These are phyloP conservation scores for Didymella glomerata DNA, from an alignment of 2,329 filamentous ascomycete species.

Conservation along the genomic window DNA sequence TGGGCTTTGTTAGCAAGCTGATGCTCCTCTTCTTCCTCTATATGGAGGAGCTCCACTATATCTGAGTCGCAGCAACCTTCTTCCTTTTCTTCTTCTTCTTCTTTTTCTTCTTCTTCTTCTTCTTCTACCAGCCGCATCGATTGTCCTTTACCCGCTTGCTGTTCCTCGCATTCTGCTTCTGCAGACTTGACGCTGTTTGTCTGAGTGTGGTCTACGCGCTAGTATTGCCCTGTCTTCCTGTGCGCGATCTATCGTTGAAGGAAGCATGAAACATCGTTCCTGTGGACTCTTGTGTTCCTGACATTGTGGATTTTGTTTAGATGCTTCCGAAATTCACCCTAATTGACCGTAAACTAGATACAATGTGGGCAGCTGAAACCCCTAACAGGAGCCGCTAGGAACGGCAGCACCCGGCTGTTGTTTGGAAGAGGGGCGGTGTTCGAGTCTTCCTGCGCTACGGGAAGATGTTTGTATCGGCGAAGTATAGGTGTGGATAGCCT, in stretches of 20 bases:
- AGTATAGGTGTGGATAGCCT: background rate
- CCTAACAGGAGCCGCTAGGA: conserved; percentile 1
- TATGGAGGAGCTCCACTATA: too few relatives aligned
- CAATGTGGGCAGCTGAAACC: conserved; percentile 1
- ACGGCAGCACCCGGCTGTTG: background rate
- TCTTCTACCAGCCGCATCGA: too few relatives aligned
- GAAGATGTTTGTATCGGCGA: conserved; percentile 3
- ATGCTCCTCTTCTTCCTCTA: too few relatives aligned
- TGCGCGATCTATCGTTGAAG: conserved; percentile 1
- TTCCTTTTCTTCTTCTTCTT: too few relatives aligned
- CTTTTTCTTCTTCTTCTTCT: too few relatives aligned
- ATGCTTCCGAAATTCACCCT: conserved; percentile 1
- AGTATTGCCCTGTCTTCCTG: conserved; percentile 1
- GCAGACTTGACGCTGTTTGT: background rate
- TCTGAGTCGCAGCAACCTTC: too few relatives aligned
- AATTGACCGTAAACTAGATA: background rate
- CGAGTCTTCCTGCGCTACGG: conserved; percentile 3
- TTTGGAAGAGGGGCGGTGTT: background rate
- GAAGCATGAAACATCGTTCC: conserved; percentile 2
- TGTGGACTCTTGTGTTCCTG: background rate
- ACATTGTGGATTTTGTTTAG: background rate
- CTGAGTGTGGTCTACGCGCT: background rate
- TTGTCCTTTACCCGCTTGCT: too few relatives aligned
- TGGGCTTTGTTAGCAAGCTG: too few relatives aligned
- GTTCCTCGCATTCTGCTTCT: background rate